Evolutionary conservation across 441 rosid genomes (phyloP), one percentile per base, ranked within the genome.

Genomic region (Adansonia grandidieri): DNA sequence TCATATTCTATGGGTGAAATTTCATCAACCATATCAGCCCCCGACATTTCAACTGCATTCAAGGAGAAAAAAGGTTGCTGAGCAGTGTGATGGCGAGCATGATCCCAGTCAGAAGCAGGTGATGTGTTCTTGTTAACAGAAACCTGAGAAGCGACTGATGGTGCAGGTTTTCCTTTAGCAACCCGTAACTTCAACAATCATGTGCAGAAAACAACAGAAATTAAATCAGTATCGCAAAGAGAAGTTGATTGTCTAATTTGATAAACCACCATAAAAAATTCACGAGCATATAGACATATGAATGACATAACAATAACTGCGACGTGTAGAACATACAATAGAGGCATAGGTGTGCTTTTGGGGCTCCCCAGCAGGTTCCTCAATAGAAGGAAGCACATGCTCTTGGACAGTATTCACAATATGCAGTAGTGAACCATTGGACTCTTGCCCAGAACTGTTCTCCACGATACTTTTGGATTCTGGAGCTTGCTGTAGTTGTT

Each of bases 341-440:
- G 96, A 92, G 77, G 96, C 96, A 51, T 90, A 90, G 48, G 96
- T 92, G 81, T 82, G 91, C 62, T 87, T 90, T 77, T 81, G 96
- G 67, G 88, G 87, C 77, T 85, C 94, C 48, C 74, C 91, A 54
- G 69, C 77, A 73, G 88, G 76, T 75, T 89, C 93, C 77, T 89
- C 90, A 32, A 82, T 74, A 71, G 86, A 71, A 76, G 86, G 66
- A 77, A 82, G 80, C 78, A 86, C 69, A 44, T 77, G 82, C 69
- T 89, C 90, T 74, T 79, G 87, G 47, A 24, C 76, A 45, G 75
- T 50, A 83, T 74, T 83, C 48, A 72, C 67, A 22, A 75, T 7
- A 76, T 69, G 77, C 65, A 82, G 83, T 78, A 75, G 47, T 37
- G 85, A 82, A 74, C 82, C 85, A 79, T 84, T 80, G 51, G 89